Percentiles rank a stretch among this genome's conserved stretches.
phyloP scores from a whole-genome alignment of 805 yeast species.

The Candida pini region DNA sequence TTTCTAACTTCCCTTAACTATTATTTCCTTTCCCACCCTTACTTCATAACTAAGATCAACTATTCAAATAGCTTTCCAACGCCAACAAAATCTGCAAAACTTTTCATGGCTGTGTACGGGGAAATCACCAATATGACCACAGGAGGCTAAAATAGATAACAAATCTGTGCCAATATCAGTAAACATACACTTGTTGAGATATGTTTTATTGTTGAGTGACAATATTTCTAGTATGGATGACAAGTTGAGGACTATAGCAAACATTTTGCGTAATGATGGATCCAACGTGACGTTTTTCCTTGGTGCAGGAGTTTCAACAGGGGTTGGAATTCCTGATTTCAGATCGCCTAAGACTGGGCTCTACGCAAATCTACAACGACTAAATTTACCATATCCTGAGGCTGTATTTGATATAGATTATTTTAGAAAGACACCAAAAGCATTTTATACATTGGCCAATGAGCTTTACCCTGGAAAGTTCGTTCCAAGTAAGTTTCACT shows the following conservation, averaged over 20 bases:
- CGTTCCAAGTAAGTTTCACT: conserved; percentile 77
- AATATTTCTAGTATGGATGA: conserved; percentile 14
- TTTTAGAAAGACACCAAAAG: conserved; percentile 68
- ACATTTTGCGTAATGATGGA: conserved; percentile 17
- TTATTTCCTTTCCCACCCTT: background rate
- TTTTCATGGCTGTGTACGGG: too few species aligned
- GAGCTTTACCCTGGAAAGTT: conserved; percentile 88
- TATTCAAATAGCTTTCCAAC: too few species aligned
- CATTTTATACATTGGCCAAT: conserved; percentile 77
- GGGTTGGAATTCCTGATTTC: conserved; percentile 94
- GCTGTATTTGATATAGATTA: conserved; percentile 91
- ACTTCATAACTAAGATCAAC: background rate
- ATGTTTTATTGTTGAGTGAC: background rate
- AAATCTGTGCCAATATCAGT: too few species aligned
- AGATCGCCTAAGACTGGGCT: conserved; percentile 87
- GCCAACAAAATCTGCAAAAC: too few species aligned
- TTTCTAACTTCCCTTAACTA: background rate
- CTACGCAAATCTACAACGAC: conserved; percentile 68
- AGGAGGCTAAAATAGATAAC: too few species aligned
- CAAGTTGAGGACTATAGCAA: conserved; percentile 17
- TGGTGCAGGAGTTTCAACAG: conserved; percentile 94
- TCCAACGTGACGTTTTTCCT: conserved; percentile 57
- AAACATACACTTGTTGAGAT: too few species aligned
- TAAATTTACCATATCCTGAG: conserved; percentile 85
- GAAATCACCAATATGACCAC: too few species aligned